Base-by-base conservation (phyloP, 805 yeast genomes). In the Clavispora phyllophila region DNA sequence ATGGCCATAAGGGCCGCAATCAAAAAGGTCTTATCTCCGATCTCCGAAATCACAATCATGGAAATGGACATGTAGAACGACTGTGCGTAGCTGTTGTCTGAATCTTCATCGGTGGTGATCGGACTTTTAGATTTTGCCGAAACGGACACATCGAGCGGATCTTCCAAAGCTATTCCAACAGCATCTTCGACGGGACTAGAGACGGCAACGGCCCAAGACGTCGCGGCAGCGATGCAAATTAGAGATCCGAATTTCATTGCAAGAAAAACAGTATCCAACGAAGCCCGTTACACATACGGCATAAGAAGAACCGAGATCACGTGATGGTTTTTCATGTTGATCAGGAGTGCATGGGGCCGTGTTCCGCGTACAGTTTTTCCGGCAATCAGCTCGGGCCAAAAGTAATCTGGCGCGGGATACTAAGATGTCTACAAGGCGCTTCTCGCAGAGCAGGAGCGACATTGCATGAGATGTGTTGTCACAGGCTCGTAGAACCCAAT, bases 1-100 rank as follows among this genome's bases (percentile, higher is more conserved):
- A 93, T 93, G 24, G 98, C 96, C 96, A 93, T 90, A 50, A 93
- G 73, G 2, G 97, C 98, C 27, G 99, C 97, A 55, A 93, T 88
- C 51, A 93, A 75, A 60, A 93, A 93, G 0, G 99, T 93, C 68
- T 93, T 93, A 63, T 93, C 99, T 46, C 99, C 99, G 45, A 93
- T 84, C 64, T 93, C 99, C 23, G 96, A 86, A n/a, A 89, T 86
- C 25, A 87, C 68, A 57, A 93, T 93, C 99, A 93, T 93, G 13
- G 91, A 78, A 26, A 82, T 68, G 1, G 98, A 79, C 82, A 91
- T 79, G 45, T 86, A 54, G 53, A 93, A 84, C 3, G 95, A 76
- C 37, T 45, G 50, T 17, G 46, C 37, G 40, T 49, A 39, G 27
- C 22, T 33, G 18, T 38, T 37, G 14, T 39, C 42, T 22, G 35